Evolutionary conservation across 2,329 filamentous ascomycete genomes (phyloP), one percentile per base, ranked within the genome.

Genomic region (Immersiporthe knoxdaviesiana): DNA sequence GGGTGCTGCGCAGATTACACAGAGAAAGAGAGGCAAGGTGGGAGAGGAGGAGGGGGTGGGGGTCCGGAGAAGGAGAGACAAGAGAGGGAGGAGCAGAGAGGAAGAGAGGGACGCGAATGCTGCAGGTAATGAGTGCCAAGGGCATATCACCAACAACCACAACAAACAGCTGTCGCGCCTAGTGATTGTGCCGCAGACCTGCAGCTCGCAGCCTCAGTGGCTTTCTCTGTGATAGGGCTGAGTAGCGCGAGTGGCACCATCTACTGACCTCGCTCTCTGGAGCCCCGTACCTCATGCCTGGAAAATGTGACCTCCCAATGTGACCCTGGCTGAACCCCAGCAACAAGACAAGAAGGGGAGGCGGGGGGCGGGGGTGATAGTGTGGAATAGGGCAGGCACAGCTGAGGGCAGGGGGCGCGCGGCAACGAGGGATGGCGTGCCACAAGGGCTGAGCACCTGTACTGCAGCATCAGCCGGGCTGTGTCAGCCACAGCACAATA

Each of bases 201-300:
- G 44, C 44, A 47, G 44, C 21, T 47, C 44, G 18, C 44, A 47
- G 21, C 44, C 44, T n/a, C 18, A 11, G 18, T 32, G 56, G 44
- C 50, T n/a, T 69, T 12, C 14, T 56, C n/a, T 54, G 52, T 56
- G 52, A 56, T 56, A 56, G 52, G 52, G 52, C 52, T 56, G 52
- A 56, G 27, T 30, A 30, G 24, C 52, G 52, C 52, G 52, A n/a
- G 52, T 30, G 5, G 6, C 52, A 4, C 52, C 52, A 18, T 47
- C 44, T 0, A 47, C 44, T 47, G 44, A 56, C 52, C 27, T 12
- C 5, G 27, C 14, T 32, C 14, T 18, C 24, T 16, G 27, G 52
- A 47, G 52, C 27, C 52, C 14, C 27, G 32, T 56, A 27, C 27
- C 27, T 30, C 27, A 56, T 56, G 52, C 27, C 27, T 30, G 52